Conservation (phyloP, 768 basidiomycete species). For the Boletus fagicola region DNA sequence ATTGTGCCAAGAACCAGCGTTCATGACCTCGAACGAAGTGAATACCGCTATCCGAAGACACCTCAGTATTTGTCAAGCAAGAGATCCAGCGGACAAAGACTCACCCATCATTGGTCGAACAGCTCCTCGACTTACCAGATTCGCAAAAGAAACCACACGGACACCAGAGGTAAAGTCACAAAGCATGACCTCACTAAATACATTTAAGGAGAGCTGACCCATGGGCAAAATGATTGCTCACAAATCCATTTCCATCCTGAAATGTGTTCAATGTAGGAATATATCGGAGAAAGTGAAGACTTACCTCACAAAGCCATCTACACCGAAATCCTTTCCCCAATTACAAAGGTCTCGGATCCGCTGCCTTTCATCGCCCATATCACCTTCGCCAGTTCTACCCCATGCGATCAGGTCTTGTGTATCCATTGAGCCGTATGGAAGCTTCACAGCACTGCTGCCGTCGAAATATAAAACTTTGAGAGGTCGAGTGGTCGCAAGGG, state of each 20-base stretch:
- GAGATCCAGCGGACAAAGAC: background rate
- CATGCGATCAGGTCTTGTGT: conserved; percentile 48
- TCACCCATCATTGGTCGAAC: background rate
- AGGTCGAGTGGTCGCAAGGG: conserved; percentile 24
- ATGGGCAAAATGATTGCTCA: conserved; percentile 8
- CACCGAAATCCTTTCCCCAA: conserved; percentile 40
- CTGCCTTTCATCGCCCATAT: conserved; percentile 29
- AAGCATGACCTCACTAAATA: conserved; percentile 36
- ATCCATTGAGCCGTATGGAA: conserved; percentile 42
- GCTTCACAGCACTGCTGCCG: conserved; percentile 47
- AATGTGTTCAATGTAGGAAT: background rate
- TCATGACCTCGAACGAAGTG: conserved; percentile 1
- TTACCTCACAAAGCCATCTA: conserved; percentile 50
- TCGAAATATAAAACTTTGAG: conserved; percentile 53
- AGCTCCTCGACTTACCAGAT: background rate
- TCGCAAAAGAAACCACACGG: conserved; percentile 19
- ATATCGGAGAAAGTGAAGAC: background rate
- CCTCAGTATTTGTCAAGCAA: background rate
- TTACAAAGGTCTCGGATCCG: conserved; percentile 41
- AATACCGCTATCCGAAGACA: background rate
- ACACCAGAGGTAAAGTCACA: conserved; percentile 35
- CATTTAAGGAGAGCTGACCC: background rate
- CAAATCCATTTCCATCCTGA: conserved; percentile 35
- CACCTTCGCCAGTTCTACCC: conserved; percentile 30
- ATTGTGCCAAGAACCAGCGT: conserved; percentile 34